These are phyloP conservation scores for Solanum pennellii DNA, from an alignment of 257 asterid genomes.

Conservation along the genomic window DNA sequence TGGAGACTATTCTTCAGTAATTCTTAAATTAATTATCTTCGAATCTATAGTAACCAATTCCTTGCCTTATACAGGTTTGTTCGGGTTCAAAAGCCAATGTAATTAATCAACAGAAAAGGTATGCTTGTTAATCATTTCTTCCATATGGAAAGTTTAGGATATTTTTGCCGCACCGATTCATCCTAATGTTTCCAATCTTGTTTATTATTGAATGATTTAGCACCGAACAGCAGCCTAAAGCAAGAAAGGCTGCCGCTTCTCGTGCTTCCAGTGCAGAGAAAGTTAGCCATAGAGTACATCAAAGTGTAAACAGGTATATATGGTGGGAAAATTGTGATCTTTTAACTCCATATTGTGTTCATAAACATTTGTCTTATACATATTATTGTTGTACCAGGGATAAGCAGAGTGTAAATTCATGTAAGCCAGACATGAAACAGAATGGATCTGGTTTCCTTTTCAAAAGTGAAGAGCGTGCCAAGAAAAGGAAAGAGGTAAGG, in stretches of 20 bases:
- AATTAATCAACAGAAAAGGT: constrained; percentile 38
- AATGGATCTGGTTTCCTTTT: constrained; percentile 22
- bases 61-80: constrained; percentile 17
- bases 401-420: constrained; percentile 12
- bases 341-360: neutral
- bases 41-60: neutral
- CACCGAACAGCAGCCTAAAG: constrained; percentile 20
- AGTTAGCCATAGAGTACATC: constrained; percentile 10
- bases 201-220: constrained; percentile 10
- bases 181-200: neutral
- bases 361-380: constrained; percentile 3
- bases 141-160: neutral
- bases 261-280: constrained; percentile 21
- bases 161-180: neutral
- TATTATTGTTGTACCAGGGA: constrained; percentile 18
- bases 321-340: neutral
- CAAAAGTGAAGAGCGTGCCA: constrained; percentile 40
- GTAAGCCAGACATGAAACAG: constrained; percentile 22
- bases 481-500: constrained; percentile 57
- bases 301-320: constrained; percentile 42
- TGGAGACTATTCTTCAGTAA: neutral
- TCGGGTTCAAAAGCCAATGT: constrained; percentile 18
- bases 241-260: constrained; percentile 4
- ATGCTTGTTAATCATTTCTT: constrained; percentile 1
- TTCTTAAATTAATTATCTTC: neutral